Evolutionary conservation across 2,329 filamentous ascomycete species (phyloP).

Genomic region (Cladophialophora bantiana): DNA sequence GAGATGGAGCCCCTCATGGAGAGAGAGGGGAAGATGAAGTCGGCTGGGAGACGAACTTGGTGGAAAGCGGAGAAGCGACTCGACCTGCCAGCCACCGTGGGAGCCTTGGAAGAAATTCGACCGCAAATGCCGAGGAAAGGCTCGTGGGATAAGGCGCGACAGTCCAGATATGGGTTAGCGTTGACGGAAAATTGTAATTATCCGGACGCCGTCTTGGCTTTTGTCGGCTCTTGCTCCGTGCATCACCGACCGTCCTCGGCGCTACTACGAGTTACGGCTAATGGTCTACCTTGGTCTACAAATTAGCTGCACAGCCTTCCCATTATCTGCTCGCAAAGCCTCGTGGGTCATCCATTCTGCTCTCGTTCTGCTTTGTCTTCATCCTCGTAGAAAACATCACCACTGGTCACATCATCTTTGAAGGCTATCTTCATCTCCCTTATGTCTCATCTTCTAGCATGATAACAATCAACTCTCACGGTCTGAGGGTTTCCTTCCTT

Average conservation of each 20-base stretch:
- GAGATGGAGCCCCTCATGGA: conserved; percentile 19
- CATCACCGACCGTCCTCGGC: neutral
- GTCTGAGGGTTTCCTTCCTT: too few relatives aligned
- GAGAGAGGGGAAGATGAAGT: conserved; percentile 17
- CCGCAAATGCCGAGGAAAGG: neutral
- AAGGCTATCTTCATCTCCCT: neutral
- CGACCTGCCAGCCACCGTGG: conserved; percentile 8
- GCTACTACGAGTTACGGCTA: neutral
- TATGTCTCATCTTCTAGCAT: neutral
- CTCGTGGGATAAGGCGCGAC: neutral
- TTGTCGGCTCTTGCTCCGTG: neutral
- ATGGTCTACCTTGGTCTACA: too few relatives aligned
- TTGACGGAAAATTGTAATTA: neutral
- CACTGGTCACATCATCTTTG: neutral
- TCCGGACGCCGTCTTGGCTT: neutral
- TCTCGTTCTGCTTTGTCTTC: too few relatives aligned
- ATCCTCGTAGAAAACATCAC: too few relatives aligned
- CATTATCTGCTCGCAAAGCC: neutral
- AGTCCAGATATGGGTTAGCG: neutral
- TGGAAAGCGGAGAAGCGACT: conserved; percentile 9
- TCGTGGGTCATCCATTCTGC: neutral
- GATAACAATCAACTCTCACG: too few relatives aligned
- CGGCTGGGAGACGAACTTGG: conserved; percentile 6
- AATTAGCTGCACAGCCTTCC: too few relatives aligned
- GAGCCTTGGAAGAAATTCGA: neutral